Base-by-base conservation (phyloP, 257 asterid species). In the Ballota nigra region DNA sequence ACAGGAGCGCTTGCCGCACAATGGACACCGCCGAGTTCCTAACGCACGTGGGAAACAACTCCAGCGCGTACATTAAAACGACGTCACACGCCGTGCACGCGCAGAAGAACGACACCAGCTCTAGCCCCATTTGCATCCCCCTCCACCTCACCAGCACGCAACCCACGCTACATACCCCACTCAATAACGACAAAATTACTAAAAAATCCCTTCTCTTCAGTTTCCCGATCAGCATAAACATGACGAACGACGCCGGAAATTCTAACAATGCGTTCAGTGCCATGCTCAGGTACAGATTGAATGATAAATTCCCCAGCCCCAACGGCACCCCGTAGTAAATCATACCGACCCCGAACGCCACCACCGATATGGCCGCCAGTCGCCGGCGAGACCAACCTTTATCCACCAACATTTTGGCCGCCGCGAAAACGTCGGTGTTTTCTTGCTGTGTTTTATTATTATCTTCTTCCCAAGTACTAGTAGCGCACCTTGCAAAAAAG, bases 321-420 rank as follows among this genome's bases (percentile, higher is more conserved):
- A 92, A 70, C 0, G 96, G 98, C 86, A 89, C 85, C 9, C 98
- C 97, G 68, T 86, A 92, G 65, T 92, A 92, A 2, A 80, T 81
- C 58, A 84, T 34, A 0, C 97, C 96, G 0, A 62, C 36, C 0
- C 98, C 97, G 9, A 88, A 81, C 4, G 82, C 97, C 8, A 77
- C 86, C 53, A 64, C 75, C 89, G 83, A 87, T 5, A 77, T 78
- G 5, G 84, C 75, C 40, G 45, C 8, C 2, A 92, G 76, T 8
- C 96, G 75, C 29, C 62, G 74, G 13, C 75, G 28, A 0, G 89
- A 85, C 97, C 97, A 88, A 0, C 71, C 26, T 62, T 53, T 88
- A 31, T 68, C 74, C 67, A 85, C 9, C 58, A 89, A 45, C 11
- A 78, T 68, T 62, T 71, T 80, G 23, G 82, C 40, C 3, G 90